Base-by-base conservation (phyloP, 2,329 filamentous ascomycete species). In the Graphilbum fragrans region DNA sequence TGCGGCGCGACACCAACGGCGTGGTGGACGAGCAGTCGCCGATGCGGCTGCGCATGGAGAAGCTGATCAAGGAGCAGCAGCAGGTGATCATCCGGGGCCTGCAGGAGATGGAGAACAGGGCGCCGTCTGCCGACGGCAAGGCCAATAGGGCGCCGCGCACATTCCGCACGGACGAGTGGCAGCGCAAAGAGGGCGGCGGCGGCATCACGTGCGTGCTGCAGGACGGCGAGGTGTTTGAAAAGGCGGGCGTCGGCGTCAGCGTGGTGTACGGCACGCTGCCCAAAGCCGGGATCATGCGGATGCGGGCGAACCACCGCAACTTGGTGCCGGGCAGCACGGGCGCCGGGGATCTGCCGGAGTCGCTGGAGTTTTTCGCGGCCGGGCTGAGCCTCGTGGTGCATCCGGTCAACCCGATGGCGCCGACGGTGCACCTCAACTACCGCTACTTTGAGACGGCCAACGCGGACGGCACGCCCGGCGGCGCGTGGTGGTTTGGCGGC, bases 401-500 rank as follows among this genome's bases (percentile, higher is more conserved):
- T 60, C 92, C 92, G 2, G 73, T 77, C 53, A 98, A 98, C 63
- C 92, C 92, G 37, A 94, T 94, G 82, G 90, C 90, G 8, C 92
- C 92, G 1, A 98, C 92, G 0, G 92, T 98, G 17, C 92, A 98
- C 61, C 72, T 98, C 52, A 98, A 98, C 69, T 96, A 96, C 69
- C 80, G 92, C 43, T 98, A 98, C 65, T 98, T 98, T 57, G 92
- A 98, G 67, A 98, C 92, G 2, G 83, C 85, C 46, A 83, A 90
- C 53, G 75, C 82, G 9, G 82, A 90, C 52, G 86, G 84, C 35
- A 82, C 71, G 50, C 80, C 71, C 41, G 86, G 71, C 40, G 86
- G 90, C 49, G 82, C 87, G 8, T 98, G 92, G 90, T 98, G 92
- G 92, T 98, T 94, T 55, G 92, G 92, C 49, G 92, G 92, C 39